A percentile compares a stretch with the other conserved stretches of the same genome.
Conservation (phyloP, 345 rosid species). For the Populus nigra region DNA sequence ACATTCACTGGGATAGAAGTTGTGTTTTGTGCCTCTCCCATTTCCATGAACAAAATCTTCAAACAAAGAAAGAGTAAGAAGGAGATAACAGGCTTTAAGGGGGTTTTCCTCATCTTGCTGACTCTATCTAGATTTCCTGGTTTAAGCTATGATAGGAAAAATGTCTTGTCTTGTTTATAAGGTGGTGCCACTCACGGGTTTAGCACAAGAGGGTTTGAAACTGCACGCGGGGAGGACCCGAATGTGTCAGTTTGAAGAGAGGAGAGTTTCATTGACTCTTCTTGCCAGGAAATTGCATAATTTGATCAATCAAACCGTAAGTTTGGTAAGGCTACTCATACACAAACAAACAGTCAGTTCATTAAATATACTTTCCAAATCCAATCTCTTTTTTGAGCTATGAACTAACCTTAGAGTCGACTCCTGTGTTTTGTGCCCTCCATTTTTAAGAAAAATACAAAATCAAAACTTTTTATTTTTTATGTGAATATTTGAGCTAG, state of each 20-base stretch:
- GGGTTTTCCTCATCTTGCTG: neutral
- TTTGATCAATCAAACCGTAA: neutral
- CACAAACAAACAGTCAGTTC: no score
- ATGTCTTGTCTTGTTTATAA: neutral
- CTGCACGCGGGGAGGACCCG: neutral
- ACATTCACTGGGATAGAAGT: constrained; percentile 31
- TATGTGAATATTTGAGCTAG: no score
- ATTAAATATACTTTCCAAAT: no score
- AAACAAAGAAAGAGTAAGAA: neutral
- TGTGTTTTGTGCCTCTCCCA: constrained; percentile 18
- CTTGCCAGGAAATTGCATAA: neutral
- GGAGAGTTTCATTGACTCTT: neutral
- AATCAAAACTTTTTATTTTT: no score
- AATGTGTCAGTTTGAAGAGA: neutral
- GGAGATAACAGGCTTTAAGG: neutral
- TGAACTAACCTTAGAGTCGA: no score
- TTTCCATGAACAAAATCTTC: neutral
- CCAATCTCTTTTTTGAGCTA: no score
- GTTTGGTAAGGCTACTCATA: neutral
- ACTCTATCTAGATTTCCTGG: neutral
- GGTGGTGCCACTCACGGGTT: neutral
- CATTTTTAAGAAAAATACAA: no score
- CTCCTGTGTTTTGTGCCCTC: no score
- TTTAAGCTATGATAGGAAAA: neutral
- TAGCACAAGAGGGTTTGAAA: no score